Evolutionary conservation across 208 protist genomes (phyloP), one percentile per base, ranked within the genome.

Genomic region (Blechomonas ayalai): DNA sequence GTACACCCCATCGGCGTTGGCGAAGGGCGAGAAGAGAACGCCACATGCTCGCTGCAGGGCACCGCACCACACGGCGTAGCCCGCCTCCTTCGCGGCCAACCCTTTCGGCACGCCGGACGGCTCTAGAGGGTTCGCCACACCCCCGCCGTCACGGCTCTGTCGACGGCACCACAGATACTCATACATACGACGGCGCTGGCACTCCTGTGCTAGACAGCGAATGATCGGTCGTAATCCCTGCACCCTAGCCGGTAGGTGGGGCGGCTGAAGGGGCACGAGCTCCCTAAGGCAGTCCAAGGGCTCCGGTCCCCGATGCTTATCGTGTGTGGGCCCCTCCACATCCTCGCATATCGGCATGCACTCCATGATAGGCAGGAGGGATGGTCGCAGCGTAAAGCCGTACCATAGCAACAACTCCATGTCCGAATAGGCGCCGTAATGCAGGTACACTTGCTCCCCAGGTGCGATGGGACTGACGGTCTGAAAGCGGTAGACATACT

Each of bases 381-480:
- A 75, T 8, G 67, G 79, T 10, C 69, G 61, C 42, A 90, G 63
- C n/a, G 59, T 85, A 33, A 95, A 95, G 40, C 87, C 87, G 57
- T 95, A 95, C 83, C 87, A 95, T 55, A 91, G 52, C 13, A 89
- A 39, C n/a, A 92, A 61, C 56, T 95, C 87, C 36, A 78, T 57
- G 40, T 95, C 83, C 7, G 77, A 87, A 48, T 95, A 95, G 19
- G 73, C 49, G 25, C 87, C 87, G 65, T 95, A 95, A 36, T 76
- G 73, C 45, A 95, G 52, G 33, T 76, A 59, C 33, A 92, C 55
- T 64, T 95, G 83, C 40, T 81, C 73, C 4, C 73, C 72, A 0
- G 24, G 43, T 6, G 33, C 27, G 5, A 82, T 59, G 6, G 73
- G 59, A 15, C 52, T 36, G 9, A 53, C 16, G 0, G 77, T 70